Base-by-base conservation (phyloP, 768 basidiomycete genomes). In the Mycena vitilis region DNA sequence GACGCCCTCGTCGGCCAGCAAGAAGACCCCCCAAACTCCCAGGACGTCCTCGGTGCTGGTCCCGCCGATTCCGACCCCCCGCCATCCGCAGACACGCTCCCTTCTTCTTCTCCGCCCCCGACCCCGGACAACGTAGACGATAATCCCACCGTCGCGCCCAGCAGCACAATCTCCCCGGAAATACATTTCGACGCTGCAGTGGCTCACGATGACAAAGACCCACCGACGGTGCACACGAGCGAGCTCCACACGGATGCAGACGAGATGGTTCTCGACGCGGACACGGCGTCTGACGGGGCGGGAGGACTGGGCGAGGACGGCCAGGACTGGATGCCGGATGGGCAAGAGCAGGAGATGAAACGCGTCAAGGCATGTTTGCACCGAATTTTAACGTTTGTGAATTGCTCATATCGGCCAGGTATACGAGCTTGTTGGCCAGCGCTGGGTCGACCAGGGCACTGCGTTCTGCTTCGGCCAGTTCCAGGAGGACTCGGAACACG, bases 391-490 rank as follows among this genome's bases (percentile, higher is more conserved):
- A 59, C 65, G 73, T 72, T 57, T 64, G 59, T 58, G 65, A 66
- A 66, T 74, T 69, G 74, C 62, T 70, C 56, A 67, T 47, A 42
- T 45, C 49, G 23, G 22, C 36, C 69, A 99, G 92, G 97, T 99
- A 34, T 99, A 99, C 80, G 92, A 96, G 79, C 91, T 99, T 67
- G 88, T 95, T 60, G 95, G 92, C 66, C 87, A 92, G 71, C 89
- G 91, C 64, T 99, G 98, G 98, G 87, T 91, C 63, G 98, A 99
- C 84, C 91, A 95, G 77, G 98, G 98, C 54, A 99, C 98, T 20
- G 98, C 98, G 1, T 94, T 96, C 77, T 98, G 96, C 78, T 94
- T 93, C 75, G 96, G 96, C 52, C 91, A 96, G 77, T 93, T 92
- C 71, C 88, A 90, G 73, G 88, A 91, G 73, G 89, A 91, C 57